Percentiles rank a stretch among this genome's conserved stretches.
Conservation (phyloP, 495 filamentous ascomycete genomes). For the Penicillium pulvis region DNA sequence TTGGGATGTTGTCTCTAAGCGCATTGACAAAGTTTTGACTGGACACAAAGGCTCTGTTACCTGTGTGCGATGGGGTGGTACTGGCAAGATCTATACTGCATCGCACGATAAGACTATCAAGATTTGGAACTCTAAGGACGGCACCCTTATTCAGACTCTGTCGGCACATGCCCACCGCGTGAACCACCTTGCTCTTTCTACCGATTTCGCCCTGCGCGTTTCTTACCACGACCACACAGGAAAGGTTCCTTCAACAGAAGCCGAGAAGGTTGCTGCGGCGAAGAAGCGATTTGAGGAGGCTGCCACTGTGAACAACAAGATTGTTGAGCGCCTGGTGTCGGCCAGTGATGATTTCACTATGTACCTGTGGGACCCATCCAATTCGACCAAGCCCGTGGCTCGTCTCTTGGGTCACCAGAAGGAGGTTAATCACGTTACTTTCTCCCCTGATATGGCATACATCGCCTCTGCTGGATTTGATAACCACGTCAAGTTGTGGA, state of each 20-base stretch:
- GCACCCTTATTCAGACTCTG: conserved; percentile 76
- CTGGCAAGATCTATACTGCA: conserved; percentile 78
- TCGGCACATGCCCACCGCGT: conserved; percentile 90
- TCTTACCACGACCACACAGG: conserved; percentile 85
- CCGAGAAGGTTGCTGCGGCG: conserved; percentile 74
- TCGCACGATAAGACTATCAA: conserved; percentile 95
- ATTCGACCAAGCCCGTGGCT: conserved; percentile 79
- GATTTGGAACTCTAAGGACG: conserved; percentile 81
- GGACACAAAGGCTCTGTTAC: conserved; percentile 88
- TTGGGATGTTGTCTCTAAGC: conserved; percentile 79
- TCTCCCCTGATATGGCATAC: conserved; percentile 82
- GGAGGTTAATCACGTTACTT: conserved; percentile 91
- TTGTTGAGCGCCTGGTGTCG: conserved; percentile 84
- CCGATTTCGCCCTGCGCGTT: conserved; percentile 86
- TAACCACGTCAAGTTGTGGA: conserved; percentile 90
- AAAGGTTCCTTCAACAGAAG: conserved; percentile 64
- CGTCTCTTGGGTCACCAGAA: conserved; percentile 92
- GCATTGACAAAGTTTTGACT: conserved; percentile 77
- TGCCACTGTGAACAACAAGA: conserved; percentile 73
- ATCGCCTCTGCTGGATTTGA: conserved; percentile 92
- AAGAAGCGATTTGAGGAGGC: conserved; percentile 86
- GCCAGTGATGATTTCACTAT: conserved; percentile 96
- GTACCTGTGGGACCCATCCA: conserved; percentile 89
- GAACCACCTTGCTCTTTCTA: conserved; percentile 93
- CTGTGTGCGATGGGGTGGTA: conserved; percentile 94